Conservation (phyloP, 768 basidiomycete genomes). For the Panaeolus papilionaceus region DNA sequence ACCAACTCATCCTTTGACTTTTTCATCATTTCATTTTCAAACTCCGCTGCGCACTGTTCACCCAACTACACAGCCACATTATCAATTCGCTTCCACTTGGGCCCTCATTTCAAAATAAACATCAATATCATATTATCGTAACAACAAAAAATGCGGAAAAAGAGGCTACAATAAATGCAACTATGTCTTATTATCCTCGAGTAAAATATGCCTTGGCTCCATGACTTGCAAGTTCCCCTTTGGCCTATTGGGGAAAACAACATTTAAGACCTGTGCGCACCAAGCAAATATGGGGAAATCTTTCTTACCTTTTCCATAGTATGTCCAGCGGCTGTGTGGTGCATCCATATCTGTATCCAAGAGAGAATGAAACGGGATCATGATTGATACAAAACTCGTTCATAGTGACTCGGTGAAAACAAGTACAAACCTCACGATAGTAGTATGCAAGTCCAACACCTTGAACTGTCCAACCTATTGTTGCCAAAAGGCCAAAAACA, state of each 20-base stretch:
- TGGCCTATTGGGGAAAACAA: slow-evolving; percentile 59
- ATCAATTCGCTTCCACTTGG: slow-evolving; percentile 15
- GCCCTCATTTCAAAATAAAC: slow-evolving; percentile 12
- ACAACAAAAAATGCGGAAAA: neutral
- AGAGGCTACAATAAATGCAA: neutral
- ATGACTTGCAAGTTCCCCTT: slow-evolving; percentile 80
- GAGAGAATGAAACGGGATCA: slow-evolving; percentile 19
- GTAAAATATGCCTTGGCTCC: slow-evolving; percentile 91
- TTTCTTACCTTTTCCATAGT: slow-evolving; percentile 78
- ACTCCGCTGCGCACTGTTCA: slow-evolving; percentile 52
- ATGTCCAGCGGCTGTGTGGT: slow-evolving; percentile 83
- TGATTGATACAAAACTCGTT: neutral
- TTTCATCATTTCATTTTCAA: slow-evolving; percentile 46
- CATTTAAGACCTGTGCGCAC: slow-evolving; percentile 16
- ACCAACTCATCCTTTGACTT: slow-evolving; percentile 29
- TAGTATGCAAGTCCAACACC: slow-evolving; percentile 82
- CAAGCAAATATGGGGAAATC: neutral
- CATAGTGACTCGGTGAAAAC: slow-evolving; percentile 15
- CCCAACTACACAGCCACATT: slow-evolving; percentile 33
- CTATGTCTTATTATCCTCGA: slow-evolving; percentile 57
- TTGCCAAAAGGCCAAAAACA: slow-evolving; percentile 80
- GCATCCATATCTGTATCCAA: slow-evolving; percentile 35
- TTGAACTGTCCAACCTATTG: slow-evolving; percentile 88
- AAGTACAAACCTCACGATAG: slow-evolving; percentile 70
- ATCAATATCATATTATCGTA: slow-evolving; percentile 2